phyloP scores from a whole-genome alignment of 108 stramenopile genomes.

The Seminavis robusta region DNA sequence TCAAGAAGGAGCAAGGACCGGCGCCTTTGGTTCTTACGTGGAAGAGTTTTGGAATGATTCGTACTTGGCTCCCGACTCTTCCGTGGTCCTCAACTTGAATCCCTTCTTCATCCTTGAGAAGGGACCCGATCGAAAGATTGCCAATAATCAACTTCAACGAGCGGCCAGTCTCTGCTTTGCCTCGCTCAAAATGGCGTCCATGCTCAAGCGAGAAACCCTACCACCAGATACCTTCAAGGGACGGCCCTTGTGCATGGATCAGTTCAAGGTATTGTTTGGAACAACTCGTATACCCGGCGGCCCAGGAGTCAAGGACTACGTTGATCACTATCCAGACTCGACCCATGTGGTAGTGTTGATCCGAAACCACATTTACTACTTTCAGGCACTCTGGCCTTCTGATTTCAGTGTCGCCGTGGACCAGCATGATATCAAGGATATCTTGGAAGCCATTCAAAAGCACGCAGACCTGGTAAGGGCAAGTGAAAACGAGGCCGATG shows the following conservation, averaged over 20 bases:
- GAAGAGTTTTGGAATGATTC: conserved; percentile 89
- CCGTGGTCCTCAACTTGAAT: conserved; percentile 83
- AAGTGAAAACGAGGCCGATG: conserved; percentile 11
- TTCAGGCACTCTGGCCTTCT: conserved; percentile 69
- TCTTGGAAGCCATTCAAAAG: conserved; percentile 60
- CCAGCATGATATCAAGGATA: conserved; percentile 71
- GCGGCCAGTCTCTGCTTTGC: conserved; percentile 77
- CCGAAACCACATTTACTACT: conserved; percentile 73
- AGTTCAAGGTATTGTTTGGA: conserved; percentile 33
- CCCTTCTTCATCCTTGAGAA: conserved; percentile 87
- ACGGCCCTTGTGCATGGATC: conserved; percentile 83
- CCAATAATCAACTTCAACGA: conserved; percentile 56
- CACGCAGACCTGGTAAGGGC: conserved; percentile 44
- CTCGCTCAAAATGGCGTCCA: conserved; percentile 61
- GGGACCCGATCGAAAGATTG: conserved; percentile 75
- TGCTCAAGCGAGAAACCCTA: conserved; percentile 57
- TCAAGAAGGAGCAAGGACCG: conserved; percentile 31
- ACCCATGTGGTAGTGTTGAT: conserved; percentile 74
- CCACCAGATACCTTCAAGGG: conserved; percentile 68
- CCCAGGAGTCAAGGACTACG: not conserved
- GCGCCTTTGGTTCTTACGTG: conserved; percentile 64
- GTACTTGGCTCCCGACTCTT: conserved; percentile 77
- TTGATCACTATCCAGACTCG: conserved; percentile 4
- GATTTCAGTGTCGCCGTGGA: conserved; percentile 73
- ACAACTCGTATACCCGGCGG: not conserved